Base-by-base conservation (phyloP, 352 stramenopile genomes). In the Phytopythium sindhum region DNA sequence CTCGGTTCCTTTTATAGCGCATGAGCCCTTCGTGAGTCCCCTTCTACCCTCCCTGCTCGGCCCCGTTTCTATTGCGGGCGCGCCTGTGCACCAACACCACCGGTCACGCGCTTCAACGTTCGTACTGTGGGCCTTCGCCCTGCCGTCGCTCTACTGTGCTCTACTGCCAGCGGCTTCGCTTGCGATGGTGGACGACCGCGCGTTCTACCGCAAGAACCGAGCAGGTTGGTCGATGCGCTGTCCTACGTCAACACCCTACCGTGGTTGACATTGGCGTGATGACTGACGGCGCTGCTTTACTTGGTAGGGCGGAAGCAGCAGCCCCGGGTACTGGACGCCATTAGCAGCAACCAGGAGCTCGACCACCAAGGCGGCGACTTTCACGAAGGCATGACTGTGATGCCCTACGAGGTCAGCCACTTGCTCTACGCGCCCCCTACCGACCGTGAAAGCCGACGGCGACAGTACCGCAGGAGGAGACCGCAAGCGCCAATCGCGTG, bases 281-380 rank as follows among this genome's bases (percentile, higher is more conserved):
- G 11, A 44, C 42, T 48, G 42, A 48, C 42, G 3, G 5, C 17
- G 3, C 33, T 39, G 6, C n/a, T 28, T 9, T 29, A n/a, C 42
- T 4, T 51, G n/a, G 41, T 3, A 29, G n/a, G 44, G 19, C 51
- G 29, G 29, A 44, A 19, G 19, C 51, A 31, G 28, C 31, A 19
- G 17, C 28, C 51, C 19, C 51, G 51, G 3, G 51, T 41, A 19
- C 17, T 57, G 28, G 17, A 23, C 14, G 28, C 51, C 6, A 57
- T 57, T 23, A 65, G 44, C 39, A 72, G 66, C 60, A 66, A 77
- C 44, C 52, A 58, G 42, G 26, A 47, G 3, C 19, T 31, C 44
- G 44, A 51, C 44, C 23, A 29, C n/a, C 44, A 51, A 15, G 21
- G 8, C n/a, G 44, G 21, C 21, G 44, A 15, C 39, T 45, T n/a